Evolutionary conservation across 805 yeast genomes (phyloP), one percentile per base, ranked within the genome.

Genomic region (Kuraishia hungarica): DNA sequence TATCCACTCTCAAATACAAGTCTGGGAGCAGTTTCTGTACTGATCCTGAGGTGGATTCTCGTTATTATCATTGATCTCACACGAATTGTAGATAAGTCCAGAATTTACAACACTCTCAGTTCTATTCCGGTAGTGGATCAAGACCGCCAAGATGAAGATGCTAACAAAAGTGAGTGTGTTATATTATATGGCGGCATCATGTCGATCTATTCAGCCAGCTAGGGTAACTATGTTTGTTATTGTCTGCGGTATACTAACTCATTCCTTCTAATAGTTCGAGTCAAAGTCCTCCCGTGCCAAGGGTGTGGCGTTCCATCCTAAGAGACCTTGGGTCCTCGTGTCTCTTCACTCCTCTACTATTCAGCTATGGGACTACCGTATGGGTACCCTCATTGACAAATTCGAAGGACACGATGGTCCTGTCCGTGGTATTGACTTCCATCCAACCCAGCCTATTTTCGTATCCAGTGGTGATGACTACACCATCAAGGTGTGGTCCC

Each of bases 371-470:
- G 99, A 94, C 72, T 94, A 96, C 73, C 85, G 99, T 66, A 94
- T 94, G 99, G 99, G 99, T 50, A 91, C 97, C 2, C 75, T 94
- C 68, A 84, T 94, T 67, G 98, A 92, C 71, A 82, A 97, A 56
- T 94, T 91, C 66, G 99, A 94, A 72, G 99, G 93, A 64, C 99
- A 94, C 69, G 97, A 89, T 65, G 99, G 99, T 26, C 98, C 99
- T 2, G 99, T 94, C 24, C 84, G 99, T 72, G 84, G 92, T 57
- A 89, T 94, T 48, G 93, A 85, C 68, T 93, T 94, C 80, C 99
- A 94, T 73, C 97, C 97, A 56, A 90, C 98, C 4, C 99, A 94
- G 74, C 98, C 98, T 35, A 80, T 94, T 59, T 94, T 94, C 69
- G 98, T 84, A 39, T 91, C 97, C 15, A 97, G 98, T 63, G 97